Conservation (phyloP, 2,329 filamentous ascomycete species). For the Salinomyces thailandicus region DNA sequence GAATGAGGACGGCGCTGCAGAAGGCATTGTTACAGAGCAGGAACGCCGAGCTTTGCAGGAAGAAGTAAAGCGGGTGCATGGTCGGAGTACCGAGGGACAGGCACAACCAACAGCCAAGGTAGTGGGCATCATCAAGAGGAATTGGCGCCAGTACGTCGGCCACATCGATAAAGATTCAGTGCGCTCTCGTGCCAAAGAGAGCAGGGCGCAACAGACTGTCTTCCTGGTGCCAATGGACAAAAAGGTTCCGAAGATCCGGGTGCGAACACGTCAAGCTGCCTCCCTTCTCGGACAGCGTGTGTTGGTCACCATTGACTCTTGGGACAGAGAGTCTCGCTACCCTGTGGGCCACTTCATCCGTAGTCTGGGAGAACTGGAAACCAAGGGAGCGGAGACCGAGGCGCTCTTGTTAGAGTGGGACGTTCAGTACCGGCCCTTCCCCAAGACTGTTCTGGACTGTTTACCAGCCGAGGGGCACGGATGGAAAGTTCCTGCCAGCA, state of each 20-base stretch:
- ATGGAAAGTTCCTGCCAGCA: conserved; percentile 79
- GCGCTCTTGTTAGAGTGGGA: conserved; percentile 90
- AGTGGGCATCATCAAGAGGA: conserved; percentile 85
- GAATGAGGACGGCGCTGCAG: conserved; percentile 61
- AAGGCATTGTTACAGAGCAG: conserved; percentile 72
- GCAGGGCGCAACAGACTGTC: conserved; percentile 78
- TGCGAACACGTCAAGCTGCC: conserved; percentile 80
- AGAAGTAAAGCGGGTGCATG: conserved; percentile 78
- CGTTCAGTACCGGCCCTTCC: conserved; percentile 94
- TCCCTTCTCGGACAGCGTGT: conserved; percentile 87
- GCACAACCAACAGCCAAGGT: conserved; percentile 86
- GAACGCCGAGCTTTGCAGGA: conserved; percentile 83
- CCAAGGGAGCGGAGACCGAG: conserved; percentile 95
- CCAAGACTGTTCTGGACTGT: conserved; percentile 89
- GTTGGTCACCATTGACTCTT: conserved; percentile 85
- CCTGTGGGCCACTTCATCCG: conserved; percentile 90
- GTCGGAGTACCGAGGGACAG: conserved; percentile 61
- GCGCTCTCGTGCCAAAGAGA: conserved; percentile 60
- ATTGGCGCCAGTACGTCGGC: conserved; percentile 96
- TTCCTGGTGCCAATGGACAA: conserved; percentile 98
- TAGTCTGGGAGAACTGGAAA: conserved; percentile 85
- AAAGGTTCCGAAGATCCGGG: conserved; percentile 87
- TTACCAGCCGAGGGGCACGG: conserved; percentile 82
- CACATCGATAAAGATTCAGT: conserved; percentile 85
- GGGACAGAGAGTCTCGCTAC: conserved; percentile 88